A percentile compares a stretch with the other conserved stretches of the same genome.
These are phyloP conservation scores for Leccinum longicurvipes DNA, from an alignment of 768 basidiomycete genomes.

Conservation along the genomic window DNA sequence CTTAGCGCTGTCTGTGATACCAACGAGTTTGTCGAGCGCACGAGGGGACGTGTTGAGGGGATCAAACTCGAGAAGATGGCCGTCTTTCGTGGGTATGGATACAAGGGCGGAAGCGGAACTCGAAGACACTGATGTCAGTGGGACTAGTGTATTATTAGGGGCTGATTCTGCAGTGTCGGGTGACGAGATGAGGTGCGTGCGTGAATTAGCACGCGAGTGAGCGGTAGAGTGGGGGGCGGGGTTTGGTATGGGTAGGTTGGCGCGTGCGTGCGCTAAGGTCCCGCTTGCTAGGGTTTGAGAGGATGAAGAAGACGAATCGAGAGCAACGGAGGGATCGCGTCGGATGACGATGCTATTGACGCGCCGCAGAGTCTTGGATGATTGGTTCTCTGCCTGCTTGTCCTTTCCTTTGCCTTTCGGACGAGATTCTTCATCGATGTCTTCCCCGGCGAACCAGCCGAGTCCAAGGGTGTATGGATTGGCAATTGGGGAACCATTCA, in stretches of 20 bases:
- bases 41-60: conserved; percentile 71
- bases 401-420: conserved; percentile 23
- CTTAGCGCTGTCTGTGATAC: conserved; percentile 79
- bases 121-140: not conserved
- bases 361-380: conserved; percentile 30
- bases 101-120: conserved; percentile 55
- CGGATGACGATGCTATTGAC: conserved; percentile 63
- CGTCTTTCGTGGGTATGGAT: conserved; percentile 77
- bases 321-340: conserved; percentile 49
- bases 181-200: conserved; percentile 16
- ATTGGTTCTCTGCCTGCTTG: conserved; percentile 12
- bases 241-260: not conserved
- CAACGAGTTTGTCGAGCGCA: conserved; percentile 71
- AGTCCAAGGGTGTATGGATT: conserved; percentile 72
- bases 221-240: not conserved
- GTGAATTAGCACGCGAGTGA: conserved; percentile 46
- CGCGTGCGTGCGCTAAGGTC: conserved; percentile 16
- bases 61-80: conserved; percentile 81
- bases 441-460: conserved; percentile 49
- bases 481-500: conserved; percentile 79
- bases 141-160: not conserved
- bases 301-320: conserved; percentile 32
- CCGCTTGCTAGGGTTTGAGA: conserved; percentile 19
- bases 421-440: conserved; percentile 20
- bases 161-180: not conserved